Evolutionary conservation across 805 yeast genomes (phyloP), one percentile per base, ranked within the genome.

Genomic region (Saccharomycopsis oosterbeekiorum): DNA sequence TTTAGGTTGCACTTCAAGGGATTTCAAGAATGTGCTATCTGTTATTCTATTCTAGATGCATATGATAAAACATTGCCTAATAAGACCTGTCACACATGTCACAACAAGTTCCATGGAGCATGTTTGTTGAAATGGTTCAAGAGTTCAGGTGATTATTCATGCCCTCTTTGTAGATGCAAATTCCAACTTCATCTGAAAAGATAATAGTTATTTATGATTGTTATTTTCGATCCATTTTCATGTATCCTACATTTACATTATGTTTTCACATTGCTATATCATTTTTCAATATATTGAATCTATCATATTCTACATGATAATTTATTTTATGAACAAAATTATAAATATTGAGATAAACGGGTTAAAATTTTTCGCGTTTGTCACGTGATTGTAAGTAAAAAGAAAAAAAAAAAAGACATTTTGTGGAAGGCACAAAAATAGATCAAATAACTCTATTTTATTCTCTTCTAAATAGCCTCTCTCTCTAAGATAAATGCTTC

Each of bases 51-150:
- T 61, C 75, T 94, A 65, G 96, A 92, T 70, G 80, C 79, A 14
- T 91, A 88, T 64, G 97, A 91, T 69, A 89, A 88, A 68, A 86
- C 96, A 8, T 78, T 94, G 62, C 99, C 99, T 6, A 84, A 90
- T 57, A 92, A 90, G 73, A 80, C 80, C 2, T 94, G 99, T 74
- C 78, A 86, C 15, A 91, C 97, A 0, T 94, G 99, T 79, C 84
- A 84, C 69, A 93, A 94, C 77, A 89, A 88, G 71, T 94, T 92
- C 78, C 99, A 94, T 72, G 85, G 97, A 8, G 97, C 94, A 2
- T 94, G 99, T 78, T 76, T 94, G 53, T 92, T 90, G 78, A 89
- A 92, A 71, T 94, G 99, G 99, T 94, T 94, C 75, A 89, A 89
- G 76, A 91, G 96, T 67, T 88, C 96, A 14, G 96, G 94, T 50